Percentiles rank a stretch among this genome's conserved stretches.
Evolutionary conservation across 163 green algal genomes (phyloP).

Genomic region (Scenedesmus sp.): DNA sequence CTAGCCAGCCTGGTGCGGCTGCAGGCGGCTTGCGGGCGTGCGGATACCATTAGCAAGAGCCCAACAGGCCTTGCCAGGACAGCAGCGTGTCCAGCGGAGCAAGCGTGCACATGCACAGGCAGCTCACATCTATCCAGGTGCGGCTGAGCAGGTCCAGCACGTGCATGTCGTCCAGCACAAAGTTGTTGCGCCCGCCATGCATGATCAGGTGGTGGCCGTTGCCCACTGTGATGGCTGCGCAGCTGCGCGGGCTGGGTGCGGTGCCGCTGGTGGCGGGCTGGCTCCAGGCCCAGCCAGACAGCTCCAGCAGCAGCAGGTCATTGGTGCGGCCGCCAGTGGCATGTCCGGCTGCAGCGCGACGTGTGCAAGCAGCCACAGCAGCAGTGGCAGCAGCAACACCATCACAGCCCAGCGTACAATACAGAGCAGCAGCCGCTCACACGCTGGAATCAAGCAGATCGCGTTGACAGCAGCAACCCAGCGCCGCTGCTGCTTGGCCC

Average conservation of each 20-base stretch:
- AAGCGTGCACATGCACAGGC: no score
- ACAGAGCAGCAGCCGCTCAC: no score
- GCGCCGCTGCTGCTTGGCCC: neutral
- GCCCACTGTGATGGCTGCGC: slow-evolving; percentile 25
- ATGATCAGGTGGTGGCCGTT: slow-evolving; percentile 45
- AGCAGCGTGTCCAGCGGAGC: no score
- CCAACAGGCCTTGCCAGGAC: no score
- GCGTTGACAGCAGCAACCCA: neutral
- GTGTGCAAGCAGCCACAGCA: neutral
- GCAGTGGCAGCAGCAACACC: neutral
- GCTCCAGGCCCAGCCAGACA: slow-evolving; percentile 76
- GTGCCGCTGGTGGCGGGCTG: slow-evolving; percentile 77
- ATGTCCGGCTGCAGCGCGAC: slow-evolving; percentile 65
- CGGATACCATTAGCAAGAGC: no score
- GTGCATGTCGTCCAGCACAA: slow-evolving; percentile 89
- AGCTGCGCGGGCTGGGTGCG: slow-evolving; percentile 76
- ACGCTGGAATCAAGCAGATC: no score
- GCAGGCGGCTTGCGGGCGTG: no score
- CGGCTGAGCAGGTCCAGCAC: slow-evolving; percentile 70
- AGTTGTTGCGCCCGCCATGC: slow-evolving; percentile 82
- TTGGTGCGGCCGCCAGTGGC: slow-evolving; percentile 80
- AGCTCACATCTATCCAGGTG: slow-evolving; percentile 57
- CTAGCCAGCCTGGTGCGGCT: no score
- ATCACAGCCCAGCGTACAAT: no score
- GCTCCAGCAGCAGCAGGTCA: slow-evolving; percentile 84